Evolutionary conservation across 2,329 filamentous ascomycete species (phyloP).

Genomic region (Endoconidiophora polonica): DNA sequence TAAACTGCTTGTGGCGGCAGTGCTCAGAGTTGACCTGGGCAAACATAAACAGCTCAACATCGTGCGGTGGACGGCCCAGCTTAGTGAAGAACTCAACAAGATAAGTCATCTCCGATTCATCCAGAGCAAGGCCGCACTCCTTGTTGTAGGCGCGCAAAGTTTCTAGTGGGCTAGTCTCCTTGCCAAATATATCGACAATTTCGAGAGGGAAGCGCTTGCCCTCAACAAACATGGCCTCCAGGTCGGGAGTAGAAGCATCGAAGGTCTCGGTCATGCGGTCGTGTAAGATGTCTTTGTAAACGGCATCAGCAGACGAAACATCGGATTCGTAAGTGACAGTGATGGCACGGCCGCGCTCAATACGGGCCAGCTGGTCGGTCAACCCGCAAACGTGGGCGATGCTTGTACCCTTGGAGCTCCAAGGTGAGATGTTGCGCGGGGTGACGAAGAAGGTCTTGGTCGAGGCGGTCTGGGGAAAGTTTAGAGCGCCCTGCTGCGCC

Average conservation of each 20-base stretch:
- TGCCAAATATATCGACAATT: slow-evolving; percentile 56
- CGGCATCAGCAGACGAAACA: slow-evolving; percentile 23
- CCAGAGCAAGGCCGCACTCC: slow-evolving; percentile 68
- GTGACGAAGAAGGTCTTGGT: slow-evolving; percentile 42
- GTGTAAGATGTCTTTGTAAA: slow-evolving; percentile 56
- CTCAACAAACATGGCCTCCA: slow-evolving; percentile 65
- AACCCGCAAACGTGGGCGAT: slow-evolving; percentile 87
- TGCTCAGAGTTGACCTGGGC: slow-evolving; percentile 98
- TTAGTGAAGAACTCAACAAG: slow-evolving; percentile 47
- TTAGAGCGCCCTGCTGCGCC: slow-evolving; percentile 2
- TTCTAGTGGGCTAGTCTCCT: slow-evolving; percentile 47
- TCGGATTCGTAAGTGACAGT: slow-evolving; percentile 42
- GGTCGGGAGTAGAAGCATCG: slow-evolving; percentile 46
- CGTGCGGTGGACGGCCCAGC: slow-evolving; percentile 43
- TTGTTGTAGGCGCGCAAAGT: slow-evolving; percentile 72
- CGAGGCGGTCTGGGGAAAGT: slow-evolving; percentile 10
- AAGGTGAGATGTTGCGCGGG: slow-evolving; percentile 81
- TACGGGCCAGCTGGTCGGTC: slow-evolving; percentile 49
- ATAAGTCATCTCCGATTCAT: slow-evolving; percentile 81
- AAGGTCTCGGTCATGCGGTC: slow-evolving; percentile 94
- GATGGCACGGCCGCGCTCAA: slow-evolving; percentile 74
- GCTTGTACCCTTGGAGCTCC: slow-evolving; percentile 91
- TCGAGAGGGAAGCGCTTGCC: slow-evolving; percentile 44
- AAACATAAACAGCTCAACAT: slow-evolving; percentile 98
- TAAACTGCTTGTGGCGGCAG: slow-evolving; percentile 77